phyloP scores from a whole-genome alignment of 2,329 filamentous ascomycete genomes.

The Fonsecaea monophora region DNA sequence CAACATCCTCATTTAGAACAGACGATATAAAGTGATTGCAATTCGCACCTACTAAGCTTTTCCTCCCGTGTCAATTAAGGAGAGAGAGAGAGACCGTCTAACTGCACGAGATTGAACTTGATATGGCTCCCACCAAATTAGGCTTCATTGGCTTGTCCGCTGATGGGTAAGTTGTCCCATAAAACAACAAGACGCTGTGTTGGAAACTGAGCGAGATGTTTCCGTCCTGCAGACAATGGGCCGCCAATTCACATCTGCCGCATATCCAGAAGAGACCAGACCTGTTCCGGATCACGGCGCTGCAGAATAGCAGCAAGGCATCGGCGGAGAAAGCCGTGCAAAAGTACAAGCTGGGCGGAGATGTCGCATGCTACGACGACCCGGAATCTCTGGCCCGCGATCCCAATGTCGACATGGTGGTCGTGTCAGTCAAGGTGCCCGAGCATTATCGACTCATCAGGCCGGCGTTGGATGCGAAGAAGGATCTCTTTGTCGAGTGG shows the following conservation, averaged over 20 bases:
- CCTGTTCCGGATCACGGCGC: slow-evolving; percentile 22
- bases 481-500: slow-evolving; percentile 64
- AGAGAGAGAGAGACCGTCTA: not conserved
- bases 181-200: not conserved
- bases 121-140: slow-evolving; percentile 25
- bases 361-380: slow-evolving; percentile 58
- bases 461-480: slow-evolving; percentile 59
- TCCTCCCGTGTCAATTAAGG: too few relatives aligned
- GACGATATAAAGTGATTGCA: not conserved
- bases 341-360: slow-evolving; percentile 50
- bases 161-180: slow-evolving; percentile 21
- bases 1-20: not conserved
- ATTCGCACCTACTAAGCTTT: not conserved
- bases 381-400: slow-evolving; percentile 53
- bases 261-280: slow-evolving; percentile 15
- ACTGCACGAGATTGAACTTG: not conserved
- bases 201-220: not conserved
- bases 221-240: slow-evolving; percentile 23
- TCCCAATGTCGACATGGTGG: slow-evolving; percentile 60
- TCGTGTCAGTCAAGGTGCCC: slow-evolving; percentile 62
- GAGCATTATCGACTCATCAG: slow-evolving; percentile 55
- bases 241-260: slow-evolving; percentile 23
- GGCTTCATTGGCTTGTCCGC: slow-evolving; percentile 28
- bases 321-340: slow-evolving; percentile 54
- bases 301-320: slow-evolving; percentile 53